phyloP scores from a whole-genome alignment of 2,329 filamentous ascomycete genomes.

The Epichloe sylvatica region DNA sequence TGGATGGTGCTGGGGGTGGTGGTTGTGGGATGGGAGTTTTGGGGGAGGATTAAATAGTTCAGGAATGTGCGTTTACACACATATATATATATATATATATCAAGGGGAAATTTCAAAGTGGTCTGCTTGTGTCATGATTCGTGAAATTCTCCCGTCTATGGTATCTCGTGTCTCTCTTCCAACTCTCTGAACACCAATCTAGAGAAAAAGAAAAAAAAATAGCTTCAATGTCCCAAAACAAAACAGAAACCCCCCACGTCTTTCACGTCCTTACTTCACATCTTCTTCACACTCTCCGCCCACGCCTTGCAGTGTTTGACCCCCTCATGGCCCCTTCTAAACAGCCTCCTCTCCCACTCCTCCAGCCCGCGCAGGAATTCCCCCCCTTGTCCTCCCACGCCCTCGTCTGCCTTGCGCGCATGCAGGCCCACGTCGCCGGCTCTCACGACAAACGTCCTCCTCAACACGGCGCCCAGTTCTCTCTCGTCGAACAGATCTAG shows the following conservation, averaged over 20 bases:
- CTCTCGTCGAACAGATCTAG: conserved; percentile 79
- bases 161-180: too few relatives aligned
- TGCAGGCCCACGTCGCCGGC: conserved; percentile 77
- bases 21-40: conserved; percentile 4
- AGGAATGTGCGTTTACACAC: too few relatives aligned
- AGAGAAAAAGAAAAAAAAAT: too few relatives aligned
- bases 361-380: conserved; percentile 83
- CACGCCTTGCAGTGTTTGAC: conserved; percentile 56
- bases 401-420: conserved; percentile 67
- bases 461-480: conserved; percentile 60
- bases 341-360: conserved; percentile 71
- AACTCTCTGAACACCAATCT: too few relatives aligned
- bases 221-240: too few relatives aligned
- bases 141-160: too few relatives aligned
- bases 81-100: too few relatives aligned
- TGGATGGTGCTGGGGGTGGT: conserved; percentile 15
- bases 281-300: conserved; percentile 43
- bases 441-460: conserved; percentile 66
- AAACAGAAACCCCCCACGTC: too few relatives aligned
- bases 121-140: too few relatives aligned
- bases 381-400: conserved; percentile 41
- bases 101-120: too few relatives aligned
- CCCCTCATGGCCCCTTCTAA: conserved; percentile 60
- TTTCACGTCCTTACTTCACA: conserved; percentile 9
- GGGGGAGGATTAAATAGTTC: background rate